A percentile compares a stretch with the other conserved stretches of the same genome.
Evolutionary conservation across 805 yeast species (phyloP).

Genomic region (Barnettozyma pratensis): DNA sequence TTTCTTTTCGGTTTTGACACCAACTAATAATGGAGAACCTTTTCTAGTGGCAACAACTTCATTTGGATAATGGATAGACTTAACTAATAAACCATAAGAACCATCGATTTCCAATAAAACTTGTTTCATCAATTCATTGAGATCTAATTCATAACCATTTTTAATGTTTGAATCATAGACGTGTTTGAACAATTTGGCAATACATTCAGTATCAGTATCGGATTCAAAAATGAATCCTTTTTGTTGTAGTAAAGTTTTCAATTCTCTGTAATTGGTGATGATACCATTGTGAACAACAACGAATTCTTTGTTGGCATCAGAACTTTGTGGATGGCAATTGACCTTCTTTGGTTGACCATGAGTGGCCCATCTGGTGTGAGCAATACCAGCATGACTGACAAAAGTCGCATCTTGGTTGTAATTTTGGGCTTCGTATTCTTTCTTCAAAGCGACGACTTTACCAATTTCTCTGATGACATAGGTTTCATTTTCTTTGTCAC

Average conservation of each 20-base stretch:
- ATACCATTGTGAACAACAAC: conserved; percentile 97
- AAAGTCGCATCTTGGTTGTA: conserved; percentile 61
- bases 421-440: conserved; percentile 47
- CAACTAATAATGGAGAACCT: conserved; percentile 95
- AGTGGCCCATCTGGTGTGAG: conserved; percentile 99
- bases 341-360: conserved; percentile 86
- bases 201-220: conserved; percentile 97
- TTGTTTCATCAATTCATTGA: conserved; percentile 87
- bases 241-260: conserved; percentile 70
- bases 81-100: conserved; percentile 92
- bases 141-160: conserved; percentile 77
- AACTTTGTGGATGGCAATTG: conserved; percentile 96
- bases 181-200: conserved; percentile 92
- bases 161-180: conserved; percentile 70
- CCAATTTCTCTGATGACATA: conserved; percentile 81
- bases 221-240: conserved; percentile 83
- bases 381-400: conserved; percentile 89
- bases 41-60: conserved; percentile 96
- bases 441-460: conserved; percentile 77
- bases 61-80: conserved; percentile 88
- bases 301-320: conserved; percentile 79
- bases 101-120: conserved; percentile 93
- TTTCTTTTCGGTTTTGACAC: conserved; percentile 93
- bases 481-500: conserved; percentile 69
- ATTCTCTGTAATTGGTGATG: conserved; percentile 90